Conservation (phyloP, 257 asterid species). For the Fraxinus cuspidata region DNA sequence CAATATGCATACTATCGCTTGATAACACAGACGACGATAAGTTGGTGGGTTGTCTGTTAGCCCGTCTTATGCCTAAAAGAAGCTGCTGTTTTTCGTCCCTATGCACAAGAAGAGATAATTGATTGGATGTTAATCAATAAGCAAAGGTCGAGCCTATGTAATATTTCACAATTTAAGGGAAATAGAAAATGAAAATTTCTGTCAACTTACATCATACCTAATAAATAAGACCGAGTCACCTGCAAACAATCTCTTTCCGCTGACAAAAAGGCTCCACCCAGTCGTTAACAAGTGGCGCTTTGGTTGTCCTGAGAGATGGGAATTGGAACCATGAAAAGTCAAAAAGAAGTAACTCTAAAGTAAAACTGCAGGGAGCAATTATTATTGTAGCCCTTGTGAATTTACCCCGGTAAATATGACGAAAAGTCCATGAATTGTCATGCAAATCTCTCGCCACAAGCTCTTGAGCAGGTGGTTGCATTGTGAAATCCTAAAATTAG, state of each 20-base stretch:
- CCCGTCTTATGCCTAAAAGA: slow-evolving; percentile 34
- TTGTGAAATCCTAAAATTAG: background rate
- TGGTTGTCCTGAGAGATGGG: slow-evolving; percentile 41
- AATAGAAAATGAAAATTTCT: no score
- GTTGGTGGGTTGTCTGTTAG: slow-evolving; percentile 27
- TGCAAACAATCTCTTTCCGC: slow-evolving; percentile 1
- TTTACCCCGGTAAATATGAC: slow-evolving; percentile 35
- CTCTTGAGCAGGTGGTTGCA: slow-evolving; percentile 18
- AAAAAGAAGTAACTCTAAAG: background rate
- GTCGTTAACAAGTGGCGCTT: slow-evolving; percentile 37
- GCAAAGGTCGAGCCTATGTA: no score
- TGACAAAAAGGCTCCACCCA: no score
- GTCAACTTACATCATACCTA: slow-evolving; percentile 31
- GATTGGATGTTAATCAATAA: no score
- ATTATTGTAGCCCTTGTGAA: slow-evolving; percentile 9
- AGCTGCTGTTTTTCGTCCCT: slow-evolving; percentile 36
- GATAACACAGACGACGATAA: slow-evolving; percentile 34
- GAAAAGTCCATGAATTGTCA: slow-evolving; percentile 10
- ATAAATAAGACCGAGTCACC: slow-evolving; percentile 56
- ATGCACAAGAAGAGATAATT: no score
- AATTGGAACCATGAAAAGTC: background rate
- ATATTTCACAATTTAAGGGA: no score
- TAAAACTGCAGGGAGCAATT: background rate
- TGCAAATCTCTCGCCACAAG: slow-evolving; percentile 11
- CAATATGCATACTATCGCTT: slow-evolving; percentile 21